A percentile compares a stretch with the other conserved stretches of the same genome.
These are phyloP conservation scores for Peronospora farinosa DNA, from an alignment of 352 stramenopile genomes.

Conservation along the genomic window DNA sequence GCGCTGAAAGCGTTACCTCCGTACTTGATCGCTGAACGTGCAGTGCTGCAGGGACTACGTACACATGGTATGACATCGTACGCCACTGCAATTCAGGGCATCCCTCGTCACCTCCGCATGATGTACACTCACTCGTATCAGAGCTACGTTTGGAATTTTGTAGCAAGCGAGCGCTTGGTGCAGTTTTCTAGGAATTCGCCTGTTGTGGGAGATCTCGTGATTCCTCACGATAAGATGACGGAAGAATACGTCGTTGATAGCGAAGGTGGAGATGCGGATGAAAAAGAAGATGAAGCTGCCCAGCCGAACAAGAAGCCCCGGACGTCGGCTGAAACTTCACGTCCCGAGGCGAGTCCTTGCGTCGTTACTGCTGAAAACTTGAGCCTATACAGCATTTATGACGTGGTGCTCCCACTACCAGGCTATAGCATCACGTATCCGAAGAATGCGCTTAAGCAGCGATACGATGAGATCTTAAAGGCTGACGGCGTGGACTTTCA, in stretches of 20 bases:
- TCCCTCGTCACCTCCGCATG: conserved; percentile 83
- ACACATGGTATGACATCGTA: conserved; percentile 52
- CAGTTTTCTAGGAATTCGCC: conserved; percentile 56
- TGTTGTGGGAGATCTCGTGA: conserved; percentile 89
- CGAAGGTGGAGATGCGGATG: conserved; percentile 8
- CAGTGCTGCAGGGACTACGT: conserved; percentile 57
- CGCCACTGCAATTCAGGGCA: conserved; percentile 60
- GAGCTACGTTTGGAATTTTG: conserved; percentile 94
- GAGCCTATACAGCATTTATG: conserved; percentile 85
- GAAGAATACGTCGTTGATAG: conserved; percentile 37
- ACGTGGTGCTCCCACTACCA: conserved; percentile 95
- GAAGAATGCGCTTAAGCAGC: conserved; percentile 67
- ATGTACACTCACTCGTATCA: conserved; percentile 92
- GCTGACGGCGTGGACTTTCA: conserved; percentile 66
- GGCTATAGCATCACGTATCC: conserved; percentile 89
- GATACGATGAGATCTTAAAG: conserved; percentile 57
- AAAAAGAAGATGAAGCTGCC: conserved; percentile 24
- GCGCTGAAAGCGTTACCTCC: conserved; percentile 61
- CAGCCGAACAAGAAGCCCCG: conserved; percentile 20
- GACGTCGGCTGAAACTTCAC: conserved; percentile 38
- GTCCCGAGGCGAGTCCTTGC: conserved; percentile 10
- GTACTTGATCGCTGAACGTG: conserved; percentile 78
- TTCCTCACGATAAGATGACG: conserved; percentile 36
- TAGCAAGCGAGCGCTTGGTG: conserved; percentile 86
- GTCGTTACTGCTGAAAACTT: conserved; percentile 89